These are phyloP conservation scores for Scedosporium apiospermum DNA, from an alignment of 2,329 filamentous ascomycete species.

Conservation along the genomic window DNA sequence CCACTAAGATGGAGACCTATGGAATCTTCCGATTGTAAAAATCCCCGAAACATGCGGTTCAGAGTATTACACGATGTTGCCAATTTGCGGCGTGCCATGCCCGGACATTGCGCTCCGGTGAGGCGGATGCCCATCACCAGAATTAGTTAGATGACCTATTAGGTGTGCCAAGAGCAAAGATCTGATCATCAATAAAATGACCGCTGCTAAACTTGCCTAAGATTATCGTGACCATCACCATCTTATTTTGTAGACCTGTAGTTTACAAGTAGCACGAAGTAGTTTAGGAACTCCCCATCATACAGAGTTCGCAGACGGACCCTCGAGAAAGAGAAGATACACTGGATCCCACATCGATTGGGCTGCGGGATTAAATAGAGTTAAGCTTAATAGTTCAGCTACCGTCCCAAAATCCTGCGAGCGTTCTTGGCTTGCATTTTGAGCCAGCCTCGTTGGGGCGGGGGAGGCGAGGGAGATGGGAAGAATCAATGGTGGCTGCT, in stretches of 20 bases:
- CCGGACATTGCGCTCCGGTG: background rate
- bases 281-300: no score
- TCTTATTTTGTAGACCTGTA: no score
- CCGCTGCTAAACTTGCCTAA: no score
- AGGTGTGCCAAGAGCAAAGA: background rate
- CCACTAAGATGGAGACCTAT: background rate
- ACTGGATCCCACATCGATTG: no score
- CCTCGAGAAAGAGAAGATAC: no score
- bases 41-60: background rate
- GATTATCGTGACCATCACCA: no score
- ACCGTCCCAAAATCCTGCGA: no score
- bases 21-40: background rate
- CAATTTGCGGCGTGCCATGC: background rate
- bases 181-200: no score
- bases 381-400: no score
- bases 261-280: no score
- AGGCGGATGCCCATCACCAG: background rate
- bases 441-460: background rate
- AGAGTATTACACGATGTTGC: background rate
- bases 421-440: background rate
- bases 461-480: background rate
- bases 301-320: no score
- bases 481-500: background rate
- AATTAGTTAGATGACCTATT: background rate
- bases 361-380: no score